These are phyloP conservation scores for Phytomonas sp. DNA, from an alignment of 208 protist species.

Conservation along the genomic window DNA sequence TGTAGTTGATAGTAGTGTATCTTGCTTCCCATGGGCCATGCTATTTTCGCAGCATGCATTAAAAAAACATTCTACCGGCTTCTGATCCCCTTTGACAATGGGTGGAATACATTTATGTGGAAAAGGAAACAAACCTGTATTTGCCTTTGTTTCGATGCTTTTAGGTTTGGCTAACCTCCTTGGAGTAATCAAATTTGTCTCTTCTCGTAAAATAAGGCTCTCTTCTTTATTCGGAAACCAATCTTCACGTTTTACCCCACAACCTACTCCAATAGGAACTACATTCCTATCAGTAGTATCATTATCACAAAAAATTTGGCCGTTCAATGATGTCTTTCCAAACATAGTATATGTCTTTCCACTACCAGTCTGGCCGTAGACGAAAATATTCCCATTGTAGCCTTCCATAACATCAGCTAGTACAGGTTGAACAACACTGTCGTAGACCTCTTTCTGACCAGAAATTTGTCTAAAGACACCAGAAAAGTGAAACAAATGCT, in stretches of 20 bases:
- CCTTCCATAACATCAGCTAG: slow-evolving; percentile 85
- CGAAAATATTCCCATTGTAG: slow-evolving; percentile 85
- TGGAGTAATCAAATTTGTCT: neutral
- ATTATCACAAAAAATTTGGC: neutral
- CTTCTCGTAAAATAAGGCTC: neutral
- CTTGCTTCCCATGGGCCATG: neutral
- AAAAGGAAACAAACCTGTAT: neutral
- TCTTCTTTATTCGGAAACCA: neutral
- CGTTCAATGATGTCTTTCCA: slow-evolving; percentile 22
- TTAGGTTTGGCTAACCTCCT: neutral
- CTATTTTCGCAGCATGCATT: neutral
- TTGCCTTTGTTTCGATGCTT: neutral
- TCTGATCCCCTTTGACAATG: neutral
- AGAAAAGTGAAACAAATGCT: slow-evolving; percentile 55
- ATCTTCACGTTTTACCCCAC: neutral
- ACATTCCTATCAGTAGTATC: neutral
- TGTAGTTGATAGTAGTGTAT: neutral
- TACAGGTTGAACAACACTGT: slow-evolving; percentile 73
- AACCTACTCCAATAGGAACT: neutral
- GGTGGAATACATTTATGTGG: neutral
- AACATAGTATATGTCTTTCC: slow-evolving; percentile 91
- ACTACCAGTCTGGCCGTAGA: slow-evolving; percentile 89
- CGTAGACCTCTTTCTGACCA: slow-evolving; percentile 73
- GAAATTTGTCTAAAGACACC: slow-evolving; percentile 39
- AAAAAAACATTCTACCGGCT: neutral